These are phyloP conservation scores for Lasiodiplodia gonubiensis DNA, from an alignment of 2,329 filamentous ascomycete species.

Conservation along the genomic window DNA sequence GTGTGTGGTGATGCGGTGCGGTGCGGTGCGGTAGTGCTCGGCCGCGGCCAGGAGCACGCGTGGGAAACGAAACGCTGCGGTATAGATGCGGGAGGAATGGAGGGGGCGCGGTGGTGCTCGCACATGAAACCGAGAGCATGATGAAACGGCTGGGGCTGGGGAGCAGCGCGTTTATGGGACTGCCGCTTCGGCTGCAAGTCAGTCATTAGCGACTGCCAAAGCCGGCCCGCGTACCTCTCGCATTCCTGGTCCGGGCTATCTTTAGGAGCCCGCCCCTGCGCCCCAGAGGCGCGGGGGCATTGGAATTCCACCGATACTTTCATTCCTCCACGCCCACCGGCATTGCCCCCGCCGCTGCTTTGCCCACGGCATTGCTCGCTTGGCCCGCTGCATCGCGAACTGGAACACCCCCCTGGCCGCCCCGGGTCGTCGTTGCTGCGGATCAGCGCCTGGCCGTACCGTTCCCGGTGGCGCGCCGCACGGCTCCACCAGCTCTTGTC, in stretches of 20 bases:
- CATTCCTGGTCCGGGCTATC: constrained; percentile 12
- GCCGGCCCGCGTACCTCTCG: constrained; percentile 17
- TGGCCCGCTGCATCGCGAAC: constrained; percentile 1
- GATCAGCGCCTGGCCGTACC: constrained; percentile 24
- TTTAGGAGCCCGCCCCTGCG: constrained; percentile 17
- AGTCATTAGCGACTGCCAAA: neutral
- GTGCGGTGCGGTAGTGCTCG: neutral
- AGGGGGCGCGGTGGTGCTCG: constrained; percentile 22
- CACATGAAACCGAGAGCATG: constrained; percentile 25
- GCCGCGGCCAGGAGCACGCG: constrained; percentile 17
- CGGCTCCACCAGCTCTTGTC: constrained; percentile 13
- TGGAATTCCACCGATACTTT: constrained; percentile 6
- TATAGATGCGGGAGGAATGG: constrained; percentile 13
- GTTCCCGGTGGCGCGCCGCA: constrained; percentile 23
- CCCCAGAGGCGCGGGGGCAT: neutral
- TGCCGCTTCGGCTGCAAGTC: constrained; percentile 20
- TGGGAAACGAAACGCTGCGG: constrained; percentile 14
- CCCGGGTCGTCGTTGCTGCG: neutral
- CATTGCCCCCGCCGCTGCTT: neutral
- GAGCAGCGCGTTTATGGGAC: constrained; percentile 19
- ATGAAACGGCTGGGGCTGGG: constrained; percentile 18
- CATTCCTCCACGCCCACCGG: neutral
- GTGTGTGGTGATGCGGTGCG: neutral
- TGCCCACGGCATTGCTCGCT: constrained; percentile 13
- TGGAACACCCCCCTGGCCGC: neutral